Base-by-base conservation (phyloP, 225 moss, liverwort and hornwort genomes). In the Bryum argenteum region DNA sequence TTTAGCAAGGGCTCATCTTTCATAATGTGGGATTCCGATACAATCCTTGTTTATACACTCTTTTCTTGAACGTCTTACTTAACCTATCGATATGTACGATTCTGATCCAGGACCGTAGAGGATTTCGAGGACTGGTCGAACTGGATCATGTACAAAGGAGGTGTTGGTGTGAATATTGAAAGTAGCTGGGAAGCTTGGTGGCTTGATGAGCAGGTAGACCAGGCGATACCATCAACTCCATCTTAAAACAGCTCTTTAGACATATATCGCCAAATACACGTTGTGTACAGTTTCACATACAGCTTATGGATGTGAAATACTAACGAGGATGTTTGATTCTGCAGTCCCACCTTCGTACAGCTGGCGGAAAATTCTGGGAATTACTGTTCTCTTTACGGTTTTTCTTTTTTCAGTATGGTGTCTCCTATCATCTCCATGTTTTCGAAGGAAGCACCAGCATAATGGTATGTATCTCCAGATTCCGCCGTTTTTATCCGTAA, bases 131-230 rank as follows among this genome's bases (percentile, higher is more conserved):
- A 99, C 76, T 99, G 98, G 98, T 84, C 94, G 55, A 92, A 90
- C 67, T 99, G 98, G 98, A 77, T 92, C 22, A 73, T 93, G 63
- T 99, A 94, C 74, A 94, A 89, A 82, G 98, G 98, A 77, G 98
- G 98, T 69, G 86, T 99, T 45, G 92, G 92, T 65, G 87, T 99
- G 10, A 92, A 91, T 81, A 82, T 77, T 41, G 89, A 87, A 26
- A 89, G 87, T 59, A 94, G 94, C 72, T 99, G 94, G 94, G 98
- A 99, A 76, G 88, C 98, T 52, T 99, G 98, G 98, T 92, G 92
- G 94, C 84, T 86, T 71, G 92, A 90, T 38, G 98, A 99, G 82
- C 94, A 92, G 90, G 97, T 98, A 78, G 7, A 12, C 54, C 19
- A 55, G 62, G 18, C 67, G 63, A 53, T 69, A 8, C 39, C 47